A percentile compares a stretch with the other conserved stretches of the same genome.
These are phyloP conservation scores for Venturia oleaginea DNA, from an alignment of 2,329 filamentous ascomycete species.

Conservation along the genomic window DNA sequence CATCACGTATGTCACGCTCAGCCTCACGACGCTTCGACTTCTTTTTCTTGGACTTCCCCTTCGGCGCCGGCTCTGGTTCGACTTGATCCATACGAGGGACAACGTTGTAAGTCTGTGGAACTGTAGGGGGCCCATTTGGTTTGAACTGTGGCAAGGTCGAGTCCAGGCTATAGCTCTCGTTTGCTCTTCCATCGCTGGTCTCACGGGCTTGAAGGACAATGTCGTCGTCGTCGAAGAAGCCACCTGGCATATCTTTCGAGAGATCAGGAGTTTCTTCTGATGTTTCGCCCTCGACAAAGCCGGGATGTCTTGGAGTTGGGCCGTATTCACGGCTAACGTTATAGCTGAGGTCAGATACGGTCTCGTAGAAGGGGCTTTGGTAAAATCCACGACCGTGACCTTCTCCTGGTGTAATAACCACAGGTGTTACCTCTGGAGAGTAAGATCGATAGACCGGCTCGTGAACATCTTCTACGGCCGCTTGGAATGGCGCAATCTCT, in stretches of 20 bases:
- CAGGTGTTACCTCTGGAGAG: conserved; percentile 18
- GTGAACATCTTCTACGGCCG: conserved; percentile 19
- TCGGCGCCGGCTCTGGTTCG: neutral
- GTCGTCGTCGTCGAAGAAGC: conserved; percentile 26
- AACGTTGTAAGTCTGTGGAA: neutral
- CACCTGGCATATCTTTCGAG: conserved; percentile 46
- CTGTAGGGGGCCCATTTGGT: neutral
- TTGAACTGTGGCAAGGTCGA: conserved; percentile 3
- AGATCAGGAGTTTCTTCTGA: conserved; percentile 49
- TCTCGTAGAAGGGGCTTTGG: conserved; percentile 32
- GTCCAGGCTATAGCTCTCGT: neutral
- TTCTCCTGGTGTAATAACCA: conserved; percentile 16
- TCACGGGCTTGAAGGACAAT: conserved; percentile 14
- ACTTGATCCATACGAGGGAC: neutral
- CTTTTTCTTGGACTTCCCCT: conserved; percentile 7
- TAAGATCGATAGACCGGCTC: conserved; percentile 16
- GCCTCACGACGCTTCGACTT: conserved; percentile 9
- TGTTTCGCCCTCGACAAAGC: conserved; percentile 28
- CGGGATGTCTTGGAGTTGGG: conserved; percentile 14
- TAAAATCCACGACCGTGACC: conserved; percentile 25
- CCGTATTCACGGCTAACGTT: neutral
- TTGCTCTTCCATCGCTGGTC: neutral
- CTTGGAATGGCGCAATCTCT: neutral
- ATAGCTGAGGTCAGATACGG: conserved; percentile 30
- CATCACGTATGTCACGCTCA: conserved; percentile 10